Base-by-base conservation (phyloP, 768 basidiomycete genomes). In the Agrocybe pediades region DNA sequence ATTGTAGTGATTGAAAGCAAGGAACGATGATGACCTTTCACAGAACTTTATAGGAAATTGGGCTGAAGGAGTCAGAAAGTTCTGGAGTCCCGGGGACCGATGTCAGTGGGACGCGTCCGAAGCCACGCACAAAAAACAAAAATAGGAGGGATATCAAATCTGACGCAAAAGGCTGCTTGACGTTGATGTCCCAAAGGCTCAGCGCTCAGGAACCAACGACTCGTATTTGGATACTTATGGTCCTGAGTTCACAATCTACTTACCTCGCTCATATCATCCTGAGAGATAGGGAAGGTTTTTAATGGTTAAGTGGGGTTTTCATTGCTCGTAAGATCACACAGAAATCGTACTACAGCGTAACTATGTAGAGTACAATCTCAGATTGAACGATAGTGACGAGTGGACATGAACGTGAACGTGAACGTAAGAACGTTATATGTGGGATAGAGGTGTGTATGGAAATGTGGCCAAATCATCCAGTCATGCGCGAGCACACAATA, bases 261-360 rank as follows among this genome's bases (percentile, higher is more conserved):
- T 13, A 36, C 33, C 13, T 4, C 11, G 3, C 9, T 45, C 15
- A 24, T 41, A 45, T 43, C 40, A n/a, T 42, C 21, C 40, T 46
- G 47, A 8, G 5, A 43, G 15, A 20, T 15, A 43, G 15, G 44
- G 6, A n/a, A 27, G 43, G 7, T 21, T 30, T n/a, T n/a, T n/a
- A n/a, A n/a, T n/a, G n/a, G n/a, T n/a, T 41, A 46, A 52, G 17
- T 6, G 21, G 49, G 61, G 62, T 62, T 71, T 71, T 70, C 70
- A 71, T 72, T 73, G 71, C 65, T 71, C 71, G 71, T 71, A 71
- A 68, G 69, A 71, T 71, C 63, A 70, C 70, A 70, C 68, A 69
- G 73, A 72, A 71, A 74, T 73, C 72, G 72, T 72, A 71, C 71
- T 74, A 74, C 72, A 72, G 69, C 69, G 63, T 64, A 66, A 67